Evolutionary conservation across 1,284 basidiomycete species (phyloP).

Genomic region (Sporisorium iseilematis-ciliati): DNA sequence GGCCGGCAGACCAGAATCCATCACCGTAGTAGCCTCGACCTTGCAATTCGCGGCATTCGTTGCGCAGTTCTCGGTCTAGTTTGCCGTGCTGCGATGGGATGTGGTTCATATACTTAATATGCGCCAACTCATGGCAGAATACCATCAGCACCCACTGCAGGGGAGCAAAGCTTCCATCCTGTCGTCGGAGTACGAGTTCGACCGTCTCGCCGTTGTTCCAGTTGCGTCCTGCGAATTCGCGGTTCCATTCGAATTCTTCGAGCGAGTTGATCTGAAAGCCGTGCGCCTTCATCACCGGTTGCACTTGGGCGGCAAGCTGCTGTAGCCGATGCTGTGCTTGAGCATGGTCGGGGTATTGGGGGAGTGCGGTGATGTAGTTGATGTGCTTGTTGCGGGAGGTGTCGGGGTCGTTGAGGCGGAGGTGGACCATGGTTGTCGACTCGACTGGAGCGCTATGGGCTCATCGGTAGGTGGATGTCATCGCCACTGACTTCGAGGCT

Average conservation of each 20-base stretch:
- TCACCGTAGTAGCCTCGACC: slow-evolving; percentile 59
- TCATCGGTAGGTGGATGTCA: neutral
- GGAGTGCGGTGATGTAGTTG: slow-evolving; percentile 59
- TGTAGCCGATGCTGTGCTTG: slow-evolving; percentile 46
- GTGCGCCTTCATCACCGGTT: slow-evolving; percentile 58
- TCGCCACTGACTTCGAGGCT: neutral
- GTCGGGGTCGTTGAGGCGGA: slow-evolving; percentile 59
- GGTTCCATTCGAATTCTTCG: slow-evolving; percentile 59
- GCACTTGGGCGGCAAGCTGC: slow-evolving; percentile 57
- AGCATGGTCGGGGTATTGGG: slow-evolving; percentile 36
- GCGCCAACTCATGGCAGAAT: slow-evolving; percentile 61
- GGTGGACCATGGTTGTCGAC: slow-evolving; percentile 40
- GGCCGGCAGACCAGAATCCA: slow-evolving; percentile 60
- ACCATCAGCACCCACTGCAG: slow-evolving; percentile 56
- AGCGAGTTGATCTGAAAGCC: slow-evolving; percentile 61
- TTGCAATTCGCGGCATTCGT: slow-evolving; percentile 48
- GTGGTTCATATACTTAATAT: slow-evolving; percentile 63
- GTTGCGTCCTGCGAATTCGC: slow-evolving; percentile 59
- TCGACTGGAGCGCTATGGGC: neutral
- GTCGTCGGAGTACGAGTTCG: slow-evolving; percentile 53
- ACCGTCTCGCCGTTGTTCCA: slow-evolving; percentile 63
- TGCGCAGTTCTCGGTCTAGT: slow-evolving; percentile 46
- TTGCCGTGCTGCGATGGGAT: slow-evolving; percentile 57
- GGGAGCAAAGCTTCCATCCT: slow-evolving; percentile 52
- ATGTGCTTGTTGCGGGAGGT: slow-evolving; percentile 56